Base-by-base conservation (phyloP, 345 rosid species). In the Eucalyptus erythrocorys region DNA sequence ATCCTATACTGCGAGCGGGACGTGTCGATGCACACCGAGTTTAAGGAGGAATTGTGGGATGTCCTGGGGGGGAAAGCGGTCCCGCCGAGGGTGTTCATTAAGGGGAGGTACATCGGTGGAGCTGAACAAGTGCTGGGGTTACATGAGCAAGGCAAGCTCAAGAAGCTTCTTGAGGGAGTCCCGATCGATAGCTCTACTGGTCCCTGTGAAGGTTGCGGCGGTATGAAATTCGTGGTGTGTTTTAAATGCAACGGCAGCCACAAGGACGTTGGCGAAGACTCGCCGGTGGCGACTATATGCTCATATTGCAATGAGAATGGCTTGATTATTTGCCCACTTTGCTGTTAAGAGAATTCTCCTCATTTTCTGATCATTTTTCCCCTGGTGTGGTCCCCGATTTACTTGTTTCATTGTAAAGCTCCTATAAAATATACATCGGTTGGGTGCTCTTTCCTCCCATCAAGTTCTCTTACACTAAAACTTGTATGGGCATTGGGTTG, bases 301-400 rank as follows among this genome's bases (percentile, higher is more conserved):
- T 86, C 50, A 42, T 88, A 90, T 37, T 98, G 99, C 87, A 98
- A 98, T 80, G 99, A 97, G 92, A 97, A 98, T 88, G 99, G 99
- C 15, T 89, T 98, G 91, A 87, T 94, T 51, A 91, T 94, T 59
- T 98, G 98, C 85, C 90, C 95, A 40, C 53, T 87, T 82, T 98
- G 99, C 89, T 89, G 93, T 91, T 96, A 68, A 88, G 59, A 6
- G 87, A 88, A 12, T 17, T 55, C 85, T 88, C 91, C 92, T 57
- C 71, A 87, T 27, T 80, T 87, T 88, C 89, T 53, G 47, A 76
- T 76, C 84, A 76, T 76, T 76, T 42, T 76, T 76, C 45, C 47
- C 43, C 9, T 40, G 24, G 84, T 76, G 84, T 40, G 84, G 47
- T 76, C 47, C 47, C 24, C 84, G 40, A 76, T 76, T 76, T 37